These are phyloP conservation scores for Claviceps sp. DNA, from an alignment of 2,329 filamentous ascomycete species.

Conservation along the genomic window DNA sequence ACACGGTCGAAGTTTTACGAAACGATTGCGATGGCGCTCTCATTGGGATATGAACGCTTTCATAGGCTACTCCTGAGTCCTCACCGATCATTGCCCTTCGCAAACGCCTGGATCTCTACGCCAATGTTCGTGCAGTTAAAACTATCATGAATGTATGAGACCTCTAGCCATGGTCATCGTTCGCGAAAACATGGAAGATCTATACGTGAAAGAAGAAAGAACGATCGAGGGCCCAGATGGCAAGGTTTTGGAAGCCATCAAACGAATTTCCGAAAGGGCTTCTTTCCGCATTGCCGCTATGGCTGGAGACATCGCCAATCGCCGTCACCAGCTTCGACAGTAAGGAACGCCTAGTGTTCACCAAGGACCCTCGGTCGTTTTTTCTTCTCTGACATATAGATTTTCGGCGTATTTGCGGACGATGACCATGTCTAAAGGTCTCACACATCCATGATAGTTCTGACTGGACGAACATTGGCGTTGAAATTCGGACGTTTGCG, in stretches of 20 bases:
- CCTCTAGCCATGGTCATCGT: constrained; percentile 96
- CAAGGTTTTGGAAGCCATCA: constrained; percentile 92
- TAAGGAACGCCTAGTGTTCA: constrained; percentile 46
- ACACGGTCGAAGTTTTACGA: constrained; percentile 75
- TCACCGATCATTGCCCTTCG: constrained; percentile 93
- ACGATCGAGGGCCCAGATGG: constrained; percentile 63
- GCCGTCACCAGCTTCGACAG: constrained; percentile 68
- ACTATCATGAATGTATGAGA: constrained; percentile 50
- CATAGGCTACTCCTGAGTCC: constrained; percentile 62
- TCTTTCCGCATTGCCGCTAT: constrained; percentile 79
- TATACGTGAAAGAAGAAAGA: constrained; percentile 94
- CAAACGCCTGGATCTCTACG: constrained; percentile 89
- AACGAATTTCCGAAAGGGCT: constrained; percentile 83
- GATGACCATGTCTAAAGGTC: constrained; percentile 89
- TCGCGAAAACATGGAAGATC: constrained; percentile 95
- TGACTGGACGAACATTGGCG: constrained; percentile 94
- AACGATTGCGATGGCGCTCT: constrained; percentile 90
- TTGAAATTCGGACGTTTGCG: constrained; percentile 92
- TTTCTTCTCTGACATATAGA: constrained; percentile 94
- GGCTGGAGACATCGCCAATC: constrained; percentile 85
- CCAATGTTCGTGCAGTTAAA: constrained; percentile 95
- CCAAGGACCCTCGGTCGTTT: constrained; percentile 56
- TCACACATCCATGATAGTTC: constrained; percentile 55
- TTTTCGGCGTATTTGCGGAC: constrained; percentile 99
- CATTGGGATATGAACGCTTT: constrained; percentile 87